Conservation (phyloP, 805 yeast species). For the Schwanniomyces yamadae region DNA sequence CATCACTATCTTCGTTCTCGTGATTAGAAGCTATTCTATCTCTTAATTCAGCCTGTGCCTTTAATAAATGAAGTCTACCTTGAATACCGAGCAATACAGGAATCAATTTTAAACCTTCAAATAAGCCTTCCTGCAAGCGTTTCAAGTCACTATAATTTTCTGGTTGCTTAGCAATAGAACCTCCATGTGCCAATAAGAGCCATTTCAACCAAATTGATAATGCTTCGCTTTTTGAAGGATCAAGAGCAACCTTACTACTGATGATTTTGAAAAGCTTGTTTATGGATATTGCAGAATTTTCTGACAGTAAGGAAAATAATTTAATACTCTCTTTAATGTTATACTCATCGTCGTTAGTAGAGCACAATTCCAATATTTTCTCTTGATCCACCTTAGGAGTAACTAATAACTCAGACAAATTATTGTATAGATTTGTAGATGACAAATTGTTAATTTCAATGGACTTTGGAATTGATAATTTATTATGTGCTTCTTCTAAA, state of each 20-base stretch:
- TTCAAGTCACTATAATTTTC: constrained; percentile 56
- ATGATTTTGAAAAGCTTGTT: constrained; percentile 27
- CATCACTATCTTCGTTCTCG: constrained; percentile 12
- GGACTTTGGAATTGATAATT: constrained; percentile 8
- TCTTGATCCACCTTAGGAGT: constrained; percentile 6
- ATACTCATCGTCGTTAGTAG: constrained; percentile 27
- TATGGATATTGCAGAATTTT: constrained; percentile 28
- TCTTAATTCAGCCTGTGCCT: constrained; percentile 73
- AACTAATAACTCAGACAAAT: constrained; percentile 15
- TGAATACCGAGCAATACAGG: constrained; percentile 75
- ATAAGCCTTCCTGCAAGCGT: constrained; percentile 55
- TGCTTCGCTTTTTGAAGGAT: constrained; percentile 25
- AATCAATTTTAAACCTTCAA: constrained; percentile 54
- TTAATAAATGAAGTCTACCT: constrained; percentile 78
- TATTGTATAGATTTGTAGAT: constrained; percentile 18
- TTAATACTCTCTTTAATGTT: constrained; percentile 34
- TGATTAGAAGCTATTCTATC: constrained; percentile 25
- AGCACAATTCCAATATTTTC: constrained; percentile 25
- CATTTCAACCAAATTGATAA: constrained; percentile 74
- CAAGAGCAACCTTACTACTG: constrained; percentile 24
- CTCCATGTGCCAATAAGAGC: constrained; percentile 69
- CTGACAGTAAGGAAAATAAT: constrained; percentile 26
- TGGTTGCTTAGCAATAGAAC: constrained; percentile 52
- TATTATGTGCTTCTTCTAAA: constrained; percentile 13
- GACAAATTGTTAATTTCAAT: constrained; percentile 20